A percentile compares a stretch with the other conserved stretches of the same genome.
phyloP scores from a whole-genome alignment of 139 green algal genomes.

The Desmodesmus armatus region DNA sequence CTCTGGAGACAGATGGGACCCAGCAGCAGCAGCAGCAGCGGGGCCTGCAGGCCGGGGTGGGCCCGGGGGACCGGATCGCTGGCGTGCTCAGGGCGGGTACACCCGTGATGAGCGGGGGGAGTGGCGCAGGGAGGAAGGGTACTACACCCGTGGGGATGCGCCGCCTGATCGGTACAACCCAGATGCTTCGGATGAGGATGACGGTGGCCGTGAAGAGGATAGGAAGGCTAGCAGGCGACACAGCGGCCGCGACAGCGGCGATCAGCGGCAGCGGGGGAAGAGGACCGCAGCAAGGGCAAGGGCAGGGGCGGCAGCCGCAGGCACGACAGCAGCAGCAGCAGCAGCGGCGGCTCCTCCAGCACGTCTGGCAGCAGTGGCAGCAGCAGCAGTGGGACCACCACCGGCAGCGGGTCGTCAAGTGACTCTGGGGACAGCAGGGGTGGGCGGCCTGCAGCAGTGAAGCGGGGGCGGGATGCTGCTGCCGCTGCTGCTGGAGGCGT shows the following conservation, averaged over 20 bases:
- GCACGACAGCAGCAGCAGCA: conserved; percentile 4
- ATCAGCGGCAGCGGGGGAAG: neutral
- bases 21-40: no score
- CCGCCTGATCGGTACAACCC: conserved; percentile 40
- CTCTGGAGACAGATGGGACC: no score
- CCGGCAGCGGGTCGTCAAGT: conserved; percentile 12
- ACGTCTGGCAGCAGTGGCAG: conserved; percentile 13
- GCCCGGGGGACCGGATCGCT: neutral
- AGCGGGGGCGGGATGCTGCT: neutral
- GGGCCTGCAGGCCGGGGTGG: neutral
- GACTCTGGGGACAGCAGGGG: conserved; percentile 31
- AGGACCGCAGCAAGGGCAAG: neutral
- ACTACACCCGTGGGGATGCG: conserved; percentile 24
- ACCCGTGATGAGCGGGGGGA: neutral
- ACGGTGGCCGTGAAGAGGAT: neutral
- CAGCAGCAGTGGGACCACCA: conserved; percentile 23
- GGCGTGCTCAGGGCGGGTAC: neutral
- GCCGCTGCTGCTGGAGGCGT: neutral
- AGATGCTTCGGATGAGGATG: neutral
- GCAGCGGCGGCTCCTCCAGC: conserved; percentile 1
- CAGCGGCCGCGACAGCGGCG: neutral
- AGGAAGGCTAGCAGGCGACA: neutral
- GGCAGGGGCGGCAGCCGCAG: neutral
- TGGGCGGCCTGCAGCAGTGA: neutral
- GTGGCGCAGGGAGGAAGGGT: conserved; percentile 40